phyloP scores from a whole-genome alignment of 75 land plant genomes.

The Picea glauca region DNA sequence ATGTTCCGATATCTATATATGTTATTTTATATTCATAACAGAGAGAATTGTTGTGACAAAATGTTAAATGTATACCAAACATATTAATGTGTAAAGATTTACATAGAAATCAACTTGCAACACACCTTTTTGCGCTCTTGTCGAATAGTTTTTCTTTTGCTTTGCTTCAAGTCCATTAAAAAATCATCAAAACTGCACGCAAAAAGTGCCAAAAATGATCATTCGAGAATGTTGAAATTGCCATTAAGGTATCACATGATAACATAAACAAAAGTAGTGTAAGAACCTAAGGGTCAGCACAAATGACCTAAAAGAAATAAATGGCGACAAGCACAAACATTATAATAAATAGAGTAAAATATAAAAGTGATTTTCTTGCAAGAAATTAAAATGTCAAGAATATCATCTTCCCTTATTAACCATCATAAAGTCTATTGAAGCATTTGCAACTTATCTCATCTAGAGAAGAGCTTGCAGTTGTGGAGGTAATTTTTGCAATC shows the following conservation, averaged over 20 bases:
- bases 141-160: conserved; percentile 89
- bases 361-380: background rate
- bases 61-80: background rate
- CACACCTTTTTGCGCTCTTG: conserved; percentile 97
- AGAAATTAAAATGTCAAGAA: background rate
- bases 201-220: background rate
- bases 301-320: background rate
- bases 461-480: too few relatives aligned
- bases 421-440: background rate
- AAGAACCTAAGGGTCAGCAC: background rate
- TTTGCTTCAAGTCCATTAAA: conserved; percentile 93
- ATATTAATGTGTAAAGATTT: background rate
- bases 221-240: background rate
- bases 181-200: conserved; percentile 94
- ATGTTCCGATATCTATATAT: too few relatives aligned
- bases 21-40: too few relatives aligned
- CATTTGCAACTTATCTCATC: background rate
- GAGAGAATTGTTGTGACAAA: too few relatives aligned
- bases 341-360: background rate
- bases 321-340: background rate
- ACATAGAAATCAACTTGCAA: background rate
- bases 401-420: background rate
- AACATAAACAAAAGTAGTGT: background rate
- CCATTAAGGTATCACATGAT: background rate
- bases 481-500: too few relatives aligned